Conservation (phyloP, 192 early-diverging fungal genomes). For the Podila minutissima region DNA sequence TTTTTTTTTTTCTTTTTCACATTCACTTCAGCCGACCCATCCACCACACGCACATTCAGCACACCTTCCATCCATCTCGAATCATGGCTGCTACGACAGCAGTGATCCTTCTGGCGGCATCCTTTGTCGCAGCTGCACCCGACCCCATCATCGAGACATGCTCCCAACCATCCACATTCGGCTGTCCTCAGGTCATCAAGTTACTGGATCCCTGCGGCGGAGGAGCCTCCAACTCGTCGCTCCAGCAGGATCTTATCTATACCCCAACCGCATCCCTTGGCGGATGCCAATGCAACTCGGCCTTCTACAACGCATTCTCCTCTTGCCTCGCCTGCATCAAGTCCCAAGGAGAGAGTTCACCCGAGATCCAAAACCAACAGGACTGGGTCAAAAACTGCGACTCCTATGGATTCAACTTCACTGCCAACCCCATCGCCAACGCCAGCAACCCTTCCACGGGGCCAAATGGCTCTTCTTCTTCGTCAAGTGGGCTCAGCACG, state of each 20-base stretch:
- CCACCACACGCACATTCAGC: not conserved
- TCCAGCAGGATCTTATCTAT: slow-evolving; percentile 39
- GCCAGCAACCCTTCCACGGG: not conserved
- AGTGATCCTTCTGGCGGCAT: not conserved
- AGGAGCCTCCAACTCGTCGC: slow-evolving; percentile 27
- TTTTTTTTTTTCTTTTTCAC: not conserved
- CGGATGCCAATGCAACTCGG: slow-evolving; percentile 35
- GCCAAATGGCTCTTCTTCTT: not conserved
- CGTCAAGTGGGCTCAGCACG: slow-evolving; percentile 20
- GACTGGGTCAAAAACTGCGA: slow-evolving; percentile 29
- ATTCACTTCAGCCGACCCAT: not conserved
- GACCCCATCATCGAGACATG: slow-evolving; percentile 26
- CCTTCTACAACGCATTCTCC: slow-evolving; percentile 19
- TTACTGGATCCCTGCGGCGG: slow-evolving; percentile 39
- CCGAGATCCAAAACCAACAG: slow-evolving; percentile 41
- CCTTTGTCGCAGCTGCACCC: not conserved
- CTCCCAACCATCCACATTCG: not conserved
- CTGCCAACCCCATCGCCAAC: slow-evolving; percentile 16
- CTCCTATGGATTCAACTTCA: slow-evolving; percentile 36
- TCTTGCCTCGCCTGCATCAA: slow-evolving; percentile 41
- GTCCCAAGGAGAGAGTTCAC: slow-evolving; percentile 17
- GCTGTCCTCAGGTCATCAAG: slow-evolving; percentile 18
- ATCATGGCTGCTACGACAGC: not conserved
- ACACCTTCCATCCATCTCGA: not conserved
- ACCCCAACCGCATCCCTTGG: slow-evolving; percentile 39